phyloP scores from a whole-genome alignment of 345 rosid species.

The Raphanus sativus region DNA sequence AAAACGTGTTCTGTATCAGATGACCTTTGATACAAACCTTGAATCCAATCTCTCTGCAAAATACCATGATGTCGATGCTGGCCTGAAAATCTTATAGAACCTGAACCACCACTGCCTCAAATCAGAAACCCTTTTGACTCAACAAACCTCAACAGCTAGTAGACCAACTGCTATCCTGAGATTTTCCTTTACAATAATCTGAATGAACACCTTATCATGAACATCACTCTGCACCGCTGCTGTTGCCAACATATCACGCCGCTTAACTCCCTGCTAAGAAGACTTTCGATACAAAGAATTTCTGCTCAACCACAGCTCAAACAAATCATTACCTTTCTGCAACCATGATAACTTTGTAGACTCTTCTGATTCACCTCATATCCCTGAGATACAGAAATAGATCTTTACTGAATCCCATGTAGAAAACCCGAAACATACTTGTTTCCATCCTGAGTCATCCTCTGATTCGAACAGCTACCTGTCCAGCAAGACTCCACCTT shows the following conservation, averaged over 20 bases:
- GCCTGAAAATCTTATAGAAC: neutral
- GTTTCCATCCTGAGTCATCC: neutral
- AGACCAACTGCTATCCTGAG: neutral
- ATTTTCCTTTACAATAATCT: neutral
- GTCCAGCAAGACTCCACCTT: neutral
- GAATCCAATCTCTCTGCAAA: neutral
- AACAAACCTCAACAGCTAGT: neutral
- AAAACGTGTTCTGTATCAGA: too few relatives aligned
- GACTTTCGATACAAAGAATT: neutral
- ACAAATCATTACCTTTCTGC: neutral
- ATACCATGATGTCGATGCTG: neutral
- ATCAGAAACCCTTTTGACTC: neutral
- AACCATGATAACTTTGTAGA: neutral
- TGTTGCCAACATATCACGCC: neutral
- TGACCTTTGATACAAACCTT: too few relatives aligned
- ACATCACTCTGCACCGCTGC: neutral
- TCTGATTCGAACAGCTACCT: neutral
- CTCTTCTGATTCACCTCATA: neutral
- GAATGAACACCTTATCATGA: neutral
- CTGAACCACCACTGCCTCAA: neutral
- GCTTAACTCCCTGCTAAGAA: neutral
- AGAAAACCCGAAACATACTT: neutral
- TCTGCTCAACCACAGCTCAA: neutral
- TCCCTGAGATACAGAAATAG: neutral
- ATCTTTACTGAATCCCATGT: neutral